These are phyloP conservation scores for Curvularia lunata DNA, from an alignment of 2,329 filamentous ascomycete species.

Conservation along the genomic window DNA sequence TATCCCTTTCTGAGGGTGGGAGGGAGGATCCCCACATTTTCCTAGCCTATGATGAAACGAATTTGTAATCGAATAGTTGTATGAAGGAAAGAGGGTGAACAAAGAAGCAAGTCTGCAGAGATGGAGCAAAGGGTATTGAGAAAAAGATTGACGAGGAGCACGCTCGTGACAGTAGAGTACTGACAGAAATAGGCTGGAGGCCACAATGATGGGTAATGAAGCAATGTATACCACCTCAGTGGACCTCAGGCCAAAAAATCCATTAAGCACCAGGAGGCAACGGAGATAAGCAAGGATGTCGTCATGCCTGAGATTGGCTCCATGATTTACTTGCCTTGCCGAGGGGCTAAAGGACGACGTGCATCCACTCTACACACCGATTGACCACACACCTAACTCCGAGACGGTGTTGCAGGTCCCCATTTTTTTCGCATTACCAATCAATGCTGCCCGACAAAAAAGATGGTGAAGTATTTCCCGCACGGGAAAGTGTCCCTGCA, in stretches of 20 bases:
- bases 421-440: constrained; percentile 13
- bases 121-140: background rate
- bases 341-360: constrained; percentile 11
- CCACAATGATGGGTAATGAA: background rate
- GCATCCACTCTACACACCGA: constrained; percentile 4
- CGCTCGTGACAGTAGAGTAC: background rate
- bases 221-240: background rate
- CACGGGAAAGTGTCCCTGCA: constrained; percentile 9
- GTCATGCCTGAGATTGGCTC: constrained; percentile 23
- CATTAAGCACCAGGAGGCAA: constrained; percentile 22
- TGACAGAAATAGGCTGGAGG: background rate
- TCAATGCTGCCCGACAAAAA: background rate
- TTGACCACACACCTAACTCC: background rate
- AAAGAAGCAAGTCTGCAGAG: background rate
- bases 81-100: background rate
- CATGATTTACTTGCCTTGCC: constrained; percentile 12
- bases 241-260: constrained; percentile 4
- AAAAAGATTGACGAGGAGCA: background rate
- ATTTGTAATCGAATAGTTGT: constrained; percentile 5
- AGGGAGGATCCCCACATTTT: constrained; percentile 36
- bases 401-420: background rate
- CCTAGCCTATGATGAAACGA: background rate
- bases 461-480: background rate
- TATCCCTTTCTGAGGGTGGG: constrained; percentile 30
- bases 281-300: constrained; percentile 24